A percentile compares a stretch with the other conserved stretches of the same genome.
Evolutionary conservation across 106 monocot species (phyloP).

Genomic region (Acorus calamus): DNA sequence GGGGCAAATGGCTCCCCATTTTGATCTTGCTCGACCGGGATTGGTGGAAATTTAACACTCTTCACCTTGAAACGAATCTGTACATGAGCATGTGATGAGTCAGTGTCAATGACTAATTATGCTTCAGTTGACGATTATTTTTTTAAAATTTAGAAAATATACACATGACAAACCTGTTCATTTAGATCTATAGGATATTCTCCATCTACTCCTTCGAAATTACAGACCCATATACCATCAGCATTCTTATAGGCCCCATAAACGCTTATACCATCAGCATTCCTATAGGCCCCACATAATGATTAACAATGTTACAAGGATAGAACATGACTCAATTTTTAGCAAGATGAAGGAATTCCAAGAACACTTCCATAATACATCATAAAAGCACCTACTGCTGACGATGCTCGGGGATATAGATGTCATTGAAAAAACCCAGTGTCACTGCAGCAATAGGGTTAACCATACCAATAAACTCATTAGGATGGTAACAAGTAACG

Average conservation of each 20-base stretch:
- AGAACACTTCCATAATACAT: too few species aligned
- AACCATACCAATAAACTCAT: neutral
- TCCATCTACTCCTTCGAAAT: conserved; percentile 1
- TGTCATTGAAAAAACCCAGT: conserved; percentile 90
- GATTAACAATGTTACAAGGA: too few species aligned
- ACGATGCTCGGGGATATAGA: conserved; percentile 52
- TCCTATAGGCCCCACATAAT: conserved; percentile 15
- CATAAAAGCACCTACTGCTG: conserved; percentile 10
- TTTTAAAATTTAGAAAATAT: neutral
- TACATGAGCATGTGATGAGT: conserved; percentile 1
- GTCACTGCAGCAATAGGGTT: conserved; percentile 55
- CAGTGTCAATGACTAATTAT: neutral
- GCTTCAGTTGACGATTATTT: neutral
- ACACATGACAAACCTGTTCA: conserved; percentile 50
- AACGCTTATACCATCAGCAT: conserved; percentile 61
- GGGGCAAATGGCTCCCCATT: conserved; percentile 72
- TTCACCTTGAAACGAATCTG: conserved; percentile 70
- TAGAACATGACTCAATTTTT: too few species aligned
- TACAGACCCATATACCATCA: conserved; percentile 80
- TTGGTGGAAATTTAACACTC: conserved; percentile 62
- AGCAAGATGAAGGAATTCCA: too few species aligned
- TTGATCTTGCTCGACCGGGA: conserved; percentile 61
- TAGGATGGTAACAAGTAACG: neutral
- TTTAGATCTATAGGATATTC: conserved; percentile 46
- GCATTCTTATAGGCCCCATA: conserved; percentile 18